Evolutionary conservation across 2,329 filamentous ascomycete species (phyloP).

Genomic region (Trichoderma sp.): DNA sequence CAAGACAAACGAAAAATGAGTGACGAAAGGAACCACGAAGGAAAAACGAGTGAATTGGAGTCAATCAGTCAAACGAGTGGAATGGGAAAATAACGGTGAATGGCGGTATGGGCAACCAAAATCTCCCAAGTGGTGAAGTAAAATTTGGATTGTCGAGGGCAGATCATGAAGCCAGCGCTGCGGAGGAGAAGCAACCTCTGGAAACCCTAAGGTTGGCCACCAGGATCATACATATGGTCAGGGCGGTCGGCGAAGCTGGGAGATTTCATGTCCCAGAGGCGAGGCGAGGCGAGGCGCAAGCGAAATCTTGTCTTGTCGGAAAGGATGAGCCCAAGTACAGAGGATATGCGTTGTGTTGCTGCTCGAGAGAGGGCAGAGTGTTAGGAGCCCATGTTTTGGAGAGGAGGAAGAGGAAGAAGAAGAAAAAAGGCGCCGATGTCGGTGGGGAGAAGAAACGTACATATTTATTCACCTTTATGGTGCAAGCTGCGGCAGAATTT

Average conservation of each 20-base stretch:
- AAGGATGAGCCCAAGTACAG: neutral
- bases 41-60: slow-evolving; percentile 13
- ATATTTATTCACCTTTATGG: neutral
- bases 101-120: slow-evolving; percentile 1
- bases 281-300: neutral
- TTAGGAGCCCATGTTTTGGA: neutral
- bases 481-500: neutral
- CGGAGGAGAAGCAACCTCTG: neutral
- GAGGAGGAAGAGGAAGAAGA: neutral
- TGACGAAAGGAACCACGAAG: slow-evolving; percentile 16
- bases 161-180: slow-evolving; percentile 1
- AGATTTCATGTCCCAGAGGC: slow-evolving; percentile 20
- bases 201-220: slow-evolving; percentile 9
- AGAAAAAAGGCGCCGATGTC: neutral
- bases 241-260: neutral
- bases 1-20: slow-evolving; percentile 13
- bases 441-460: neutral
- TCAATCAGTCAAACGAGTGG: slow-evolving; percentile 15
- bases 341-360: neutral
- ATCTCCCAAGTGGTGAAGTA: neutral
- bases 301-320: neutral
- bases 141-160: neutral
- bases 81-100: neutral
- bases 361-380: neutral
- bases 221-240: slow-evolving; percentile 20